phyloP scores from a whole-genome alignment of 305 asterid species.

The Nicotiana rustica region DNA sequence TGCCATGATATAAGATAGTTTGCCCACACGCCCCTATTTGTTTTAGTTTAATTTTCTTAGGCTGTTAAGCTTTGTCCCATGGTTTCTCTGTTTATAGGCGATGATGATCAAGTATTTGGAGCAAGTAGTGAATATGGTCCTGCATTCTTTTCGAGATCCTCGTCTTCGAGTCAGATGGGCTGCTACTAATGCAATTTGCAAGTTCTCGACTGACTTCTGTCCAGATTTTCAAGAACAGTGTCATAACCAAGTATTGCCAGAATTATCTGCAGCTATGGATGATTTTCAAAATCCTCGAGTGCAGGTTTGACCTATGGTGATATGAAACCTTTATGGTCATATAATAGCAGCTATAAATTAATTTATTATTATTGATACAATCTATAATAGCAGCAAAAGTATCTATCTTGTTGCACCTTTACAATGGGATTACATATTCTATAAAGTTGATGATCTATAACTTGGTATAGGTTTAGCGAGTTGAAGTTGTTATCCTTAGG shows the following conservation, averaged over 20 bases:
- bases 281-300: slow-evolving; percentile 87
- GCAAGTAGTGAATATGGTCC: slow-evolving; percentile 82
- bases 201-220: slow-evolving; percentile 76
- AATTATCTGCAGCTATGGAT: slow-evolving; percentile 83
- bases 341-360: too few species aligned
- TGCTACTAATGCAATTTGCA: slow-evolving; percentile 76
- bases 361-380: too few species aligned
- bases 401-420: slow-evolving; percentile 4
- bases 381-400: too few species aligned
- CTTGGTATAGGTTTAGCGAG: too few species aligned
- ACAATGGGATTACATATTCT: slow-evolving; percentile 23
- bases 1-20: not conserved
- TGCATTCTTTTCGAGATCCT: slow-evolving; percentile 82
- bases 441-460: not conserved
- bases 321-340: too few species aligned
- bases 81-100: slow-evolving; percentile 47
- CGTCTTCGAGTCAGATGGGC: slow-evolving; percentile 95
- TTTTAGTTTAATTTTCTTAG: too few species aligned
- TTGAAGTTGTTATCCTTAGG: too few species aligned
- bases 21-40: not conserved
- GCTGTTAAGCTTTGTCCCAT: not conserved
- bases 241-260: slow-evolving; percentile 72
- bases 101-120: slow-evolving; percentile 77
- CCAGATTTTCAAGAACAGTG: slow-evolving; percentile 79
- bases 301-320: slow-evolving; percentile 56